Percentiles rank a stretch among this genome's conserved stretches.
These are phyloP conservation scores for Xerocomellus chrysenteron DNA, from an alignment of 768 basidiomycete genomes.

Conservation along the genomic window DNA sequence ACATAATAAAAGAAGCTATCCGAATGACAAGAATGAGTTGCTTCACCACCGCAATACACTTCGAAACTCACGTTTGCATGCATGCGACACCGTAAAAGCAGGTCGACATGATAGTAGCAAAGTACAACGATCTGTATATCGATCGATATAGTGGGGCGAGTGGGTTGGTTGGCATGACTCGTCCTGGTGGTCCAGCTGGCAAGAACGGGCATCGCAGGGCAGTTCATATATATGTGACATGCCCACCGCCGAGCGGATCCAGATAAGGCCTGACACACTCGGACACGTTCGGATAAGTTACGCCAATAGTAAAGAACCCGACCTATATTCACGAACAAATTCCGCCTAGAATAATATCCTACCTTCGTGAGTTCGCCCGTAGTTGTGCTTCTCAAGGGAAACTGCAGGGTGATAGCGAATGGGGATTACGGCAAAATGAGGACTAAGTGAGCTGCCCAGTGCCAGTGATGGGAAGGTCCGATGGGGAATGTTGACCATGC, in stretches of 20 bases:
- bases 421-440: no score
- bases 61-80: constrained; percentile 10
- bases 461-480: no score
- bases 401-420: not conserved
- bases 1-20: constrained; percentile 9
- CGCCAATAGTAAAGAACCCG: not conserved
- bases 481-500: no score
- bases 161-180: not conserved
- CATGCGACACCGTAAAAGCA: constrained; percentile 2
- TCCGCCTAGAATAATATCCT: not conserved
- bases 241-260: no score
- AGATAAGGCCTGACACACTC: not conserved
- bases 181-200: not conserved
- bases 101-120: not conserved
- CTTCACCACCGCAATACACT: not conserved
- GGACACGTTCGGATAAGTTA: not conserved
- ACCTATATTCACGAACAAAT: not conserved
- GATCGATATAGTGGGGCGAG: not conserved
- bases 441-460: no score
- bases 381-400: no score
- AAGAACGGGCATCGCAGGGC: not conserved
- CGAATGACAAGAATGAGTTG: no score
- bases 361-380: no score
- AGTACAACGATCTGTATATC: not conserved
- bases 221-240: not conserved